These are phyloP conservation scores for Neurospora africana DNA, from an alignment of 495 filamentous ascomycete species.

Conservation along the genomic window DNA sequence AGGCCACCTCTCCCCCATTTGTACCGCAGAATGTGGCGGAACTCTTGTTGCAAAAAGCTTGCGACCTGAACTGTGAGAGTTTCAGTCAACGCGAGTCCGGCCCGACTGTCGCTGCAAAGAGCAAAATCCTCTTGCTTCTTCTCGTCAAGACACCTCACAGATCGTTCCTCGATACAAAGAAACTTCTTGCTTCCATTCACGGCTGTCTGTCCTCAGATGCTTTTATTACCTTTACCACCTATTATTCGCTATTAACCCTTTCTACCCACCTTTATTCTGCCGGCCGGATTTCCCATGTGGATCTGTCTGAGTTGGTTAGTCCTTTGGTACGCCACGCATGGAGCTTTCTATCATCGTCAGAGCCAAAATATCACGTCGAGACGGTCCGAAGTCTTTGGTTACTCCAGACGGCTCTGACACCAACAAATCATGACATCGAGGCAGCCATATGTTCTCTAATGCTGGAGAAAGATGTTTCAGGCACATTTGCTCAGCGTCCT, in stretches of 20 bases:
- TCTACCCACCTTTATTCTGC: conserved; percentile 52
- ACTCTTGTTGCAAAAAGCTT: conserved; percentile 52
- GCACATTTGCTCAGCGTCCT: conserved; percentile 39
- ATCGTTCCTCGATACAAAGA: conserved; percentile 40
- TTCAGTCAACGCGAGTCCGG: conserved; percentile 27
- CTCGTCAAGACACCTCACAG: conserved; percentile 45
- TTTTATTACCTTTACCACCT: conserved; percentile 34
- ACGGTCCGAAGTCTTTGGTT: conserved; percentile 78
- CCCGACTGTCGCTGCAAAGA: conserved; percentile 31
- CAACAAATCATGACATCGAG: conserved; percentile 52
- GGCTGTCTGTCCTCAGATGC: conserved; percentile 24
- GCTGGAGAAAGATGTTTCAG: conserved; percentile 41
- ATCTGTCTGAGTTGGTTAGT: conserved; percentile 56
- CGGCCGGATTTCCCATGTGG: conserved; percentile 41
- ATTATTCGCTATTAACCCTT: conserved; percentile 52
- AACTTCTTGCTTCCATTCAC: conserved; percentile 47
- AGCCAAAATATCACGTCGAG: conserved; percentile 89
- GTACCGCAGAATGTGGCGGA: conserved; percentile 43
- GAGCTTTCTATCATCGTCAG: conserved; percentile 65
- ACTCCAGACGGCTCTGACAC: conserved; percentile 53
- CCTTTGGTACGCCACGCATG: conserved; percentile 62
- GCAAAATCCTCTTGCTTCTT: conserved; percentile 45
- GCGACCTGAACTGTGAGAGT: conserved; percentile 40
- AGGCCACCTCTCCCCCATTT: conserved; percentile 45
- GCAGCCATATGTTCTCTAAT: conserved; percentile 69